Percentiles rank a stretch among this genome's conserved stretches.
phyloP scores from a whole-genome alignment of 805 yeast genomes.

The Wickerhamiella sergipiensis region DNA sequence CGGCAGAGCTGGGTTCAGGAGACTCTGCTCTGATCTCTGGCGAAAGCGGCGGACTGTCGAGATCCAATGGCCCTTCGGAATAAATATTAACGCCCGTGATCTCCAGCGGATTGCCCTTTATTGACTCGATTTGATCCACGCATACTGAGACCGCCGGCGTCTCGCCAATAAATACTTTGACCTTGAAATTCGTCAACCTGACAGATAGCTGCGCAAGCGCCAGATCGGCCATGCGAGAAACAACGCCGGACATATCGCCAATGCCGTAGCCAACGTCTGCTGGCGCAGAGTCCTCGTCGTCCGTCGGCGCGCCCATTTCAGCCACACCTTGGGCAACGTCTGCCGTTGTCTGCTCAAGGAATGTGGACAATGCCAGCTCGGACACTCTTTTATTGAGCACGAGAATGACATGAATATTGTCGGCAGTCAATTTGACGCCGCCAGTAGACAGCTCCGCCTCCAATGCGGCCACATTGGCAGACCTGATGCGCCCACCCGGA shows the following conservation, averaged over 20 bases:
- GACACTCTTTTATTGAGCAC: constrained; percentile 7
- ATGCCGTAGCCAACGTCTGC: constrained; percentile 18
- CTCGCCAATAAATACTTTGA: constrained; percentile 14
- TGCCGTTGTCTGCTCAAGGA: constrained; percentile 12
- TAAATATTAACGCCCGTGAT: neutral
- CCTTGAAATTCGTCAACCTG: constrained; percentile 9
- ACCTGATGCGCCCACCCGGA: constrained; percentile 50
- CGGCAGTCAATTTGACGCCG: constrained; percentile 51
- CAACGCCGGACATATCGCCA: constrained; percentile 20
- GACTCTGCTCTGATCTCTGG: neutral
- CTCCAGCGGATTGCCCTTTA: neutral
- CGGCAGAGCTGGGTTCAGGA: neutral
- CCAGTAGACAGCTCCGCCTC: constrained; percentile 48
- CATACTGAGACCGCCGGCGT: neutral
- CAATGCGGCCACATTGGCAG: constrained; percentile 44
- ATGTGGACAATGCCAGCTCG: constrained; percentile 15
- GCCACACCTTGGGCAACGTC: constrained; percentile 9
- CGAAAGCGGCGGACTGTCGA: neutral
- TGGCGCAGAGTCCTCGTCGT: constrained; percentile 11
- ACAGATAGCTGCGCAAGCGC: constrained; percentile 23
- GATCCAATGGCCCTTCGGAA: neutral
- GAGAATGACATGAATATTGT: constrained; percentile 37
- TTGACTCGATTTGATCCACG: neutral
- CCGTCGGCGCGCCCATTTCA: neutral
- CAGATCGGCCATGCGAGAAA: constrained; percentile 27